These are phyloP conservation scores for Moringa oleifera DNA, from an alignment of 345 rosid species.

Conservation along the genomic window DNA sequence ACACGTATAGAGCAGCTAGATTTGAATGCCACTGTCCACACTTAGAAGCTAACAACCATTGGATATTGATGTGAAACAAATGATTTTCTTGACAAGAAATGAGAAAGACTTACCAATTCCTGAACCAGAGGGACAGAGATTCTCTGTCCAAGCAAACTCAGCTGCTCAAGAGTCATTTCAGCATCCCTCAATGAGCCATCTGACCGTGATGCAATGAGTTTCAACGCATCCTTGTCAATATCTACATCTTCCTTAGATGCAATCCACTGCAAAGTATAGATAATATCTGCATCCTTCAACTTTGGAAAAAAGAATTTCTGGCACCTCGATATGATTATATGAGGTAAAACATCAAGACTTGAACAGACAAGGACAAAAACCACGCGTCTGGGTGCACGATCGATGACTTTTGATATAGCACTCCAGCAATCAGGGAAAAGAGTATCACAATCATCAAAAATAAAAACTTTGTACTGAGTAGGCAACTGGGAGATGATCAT, in stretches of 20 bases:
- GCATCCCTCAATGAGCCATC: conserved; percentile 98
- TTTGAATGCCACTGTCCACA: not conserved
- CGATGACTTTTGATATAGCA: conserved; percentile 69
- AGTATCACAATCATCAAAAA: conserved; percentile 83
- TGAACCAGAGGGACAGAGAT: conserved; percentile 84
- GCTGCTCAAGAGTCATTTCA: conserved; percentile 91
- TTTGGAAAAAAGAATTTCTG: conserved; percentile 96
- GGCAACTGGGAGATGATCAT: conserved; percentile 47
- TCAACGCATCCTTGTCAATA: conserved; percentile 75
- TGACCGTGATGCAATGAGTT: conserved; percentile 90
- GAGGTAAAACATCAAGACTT: conserved; percentile 88
- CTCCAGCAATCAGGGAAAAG: conserved; percentile 81
- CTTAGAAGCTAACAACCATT: not conserved
- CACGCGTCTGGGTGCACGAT: conserved; percentile 71
- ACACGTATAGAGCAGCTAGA: not conserved
- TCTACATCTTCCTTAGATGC: conserved; percentile 65
- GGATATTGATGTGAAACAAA: too few relatives aligned
- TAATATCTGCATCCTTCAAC: conserved; percentile 83
- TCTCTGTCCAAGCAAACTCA: conserved; percentile 85
- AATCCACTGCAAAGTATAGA: conserved; percentile 67
- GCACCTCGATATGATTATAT: conserved; percentile 84
- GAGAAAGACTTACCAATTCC: conserved; percentile 64
- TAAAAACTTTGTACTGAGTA: conserved; percentile 56
- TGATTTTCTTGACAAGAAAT: not conserved
- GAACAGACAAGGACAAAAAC: conserved; percentile 83